Base-by-base conservation (phyloP, 139 green algal species). In the Edaphochlamys debaryana region DNA sequence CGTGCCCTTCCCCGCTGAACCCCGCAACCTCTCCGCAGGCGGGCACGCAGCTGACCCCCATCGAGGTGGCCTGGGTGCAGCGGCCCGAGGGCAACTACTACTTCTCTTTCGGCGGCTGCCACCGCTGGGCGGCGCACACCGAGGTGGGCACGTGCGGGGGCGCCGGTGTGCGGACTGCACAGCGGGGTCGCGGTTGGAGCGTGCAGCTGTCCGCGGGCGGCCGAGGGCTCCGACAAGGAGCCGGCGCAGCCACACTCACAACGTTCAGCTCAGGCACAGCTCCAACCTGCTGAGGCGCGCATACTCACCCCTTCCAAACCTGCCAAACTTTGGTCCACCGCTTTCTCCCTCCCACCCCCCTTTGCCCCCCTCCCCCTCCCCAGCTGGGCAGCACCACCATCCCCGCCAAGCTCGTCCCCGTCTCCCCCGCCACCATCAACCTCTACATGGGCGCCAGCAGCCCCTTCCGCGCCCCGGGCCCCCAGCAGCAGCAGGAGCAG, bases 91-190 rank as follows among this genome's bases (percentile, higher is more conserved):
- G 45, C 45, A 54, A 54, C 40, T 91, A 91, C 79, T 91, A 87
- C 79, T 91, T 91, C 67, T 79, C 86, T 1, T 90, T 90, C 41
- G 86, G 86, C 17, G 80, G 86, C 27, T 88, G 87, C 79, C 87
- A 91, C 52, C 74, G 87, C 58, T 91, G 87, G 87, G 87, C 73
- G 17, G 87, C 87, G 8, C 84, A 88, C 54, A 80, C 58, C 1
- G 74, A 81, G 74, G 74, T 80, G 3, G 66, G 66, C 37, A 36
- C 2, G 56, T n/a, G n/a, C n/a, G n/a, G n/a, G n/a, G n/a, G n/a
- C n/a, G n/a, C n/a, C n/a, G n/a, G n/a, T n/a, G n/a, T n/a, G n/a
- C n/a, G n/a, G n/a, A n/a, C n/a, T n/a, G n/a, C n/a, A n/a, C n/a
- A n/a, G n/a, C n/a, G n/a, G n/a, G n/a, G n/a, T n/a, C n/a, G n/a